Conservation (phyloP, 495 filamentous ascomycete species). For the Neurospora sp. region DNA sequence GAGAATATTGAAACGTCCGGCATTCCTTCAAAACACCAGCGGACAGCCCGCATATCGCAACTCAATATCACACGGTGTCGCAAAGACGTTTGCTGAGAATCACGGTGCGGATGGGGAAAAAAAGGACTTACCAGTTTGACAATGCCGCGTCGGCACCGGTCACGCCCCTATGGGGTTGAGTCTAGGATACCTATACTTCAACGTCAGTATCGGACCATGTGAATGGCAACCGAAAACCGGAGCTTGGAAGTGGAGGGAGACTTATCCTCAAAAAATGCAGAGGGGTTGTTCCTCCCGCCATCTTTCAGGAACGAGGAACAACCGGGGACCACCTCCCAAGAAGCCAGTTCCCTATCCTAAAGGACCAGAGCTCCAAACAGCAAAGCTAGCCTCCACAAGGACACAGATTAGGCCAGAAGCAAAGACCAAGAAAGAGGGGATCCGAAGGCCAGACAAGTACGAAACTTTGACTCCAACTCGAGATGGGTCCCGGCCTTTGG, state of each 20-base stretch:
- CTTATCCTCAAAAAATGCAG: constrained; percentile 53
- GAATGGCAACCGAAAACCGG: neutral
- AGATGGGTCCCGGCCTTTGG: constrained; percentile 67
- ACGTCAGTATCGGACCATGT: neutral
- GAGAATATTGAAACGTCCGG: neutral
- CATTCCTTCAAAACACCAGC: neutral
- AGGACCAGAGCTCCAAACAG: constrained; percentile 6
- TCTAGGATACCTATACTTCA: neutral
- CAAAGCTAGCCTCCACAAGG: constrained; percentile 15
- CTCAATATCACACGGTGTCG: neutral
- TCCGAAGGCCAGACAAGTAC: constrained; percentile 62
- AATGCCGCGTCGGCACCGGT: neutral
- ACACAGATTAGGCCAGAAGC: constrained; percentile 8
- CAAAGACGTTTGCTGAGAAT: neutral
- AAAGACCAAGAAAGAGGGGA: constrained; percentile 9
- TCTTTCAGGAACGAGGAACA: constrained; percentile 28
- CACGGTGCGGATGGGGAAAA: neutral
- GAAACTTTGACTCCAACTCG: constrained; percentile 91
- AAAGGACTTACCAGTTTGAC: neutral
- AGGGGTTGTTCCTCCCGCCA: constrained; percentile 44
- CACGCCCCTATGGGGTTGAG: neutral
- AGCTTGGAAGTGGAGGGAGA: constrained; percentile 18
- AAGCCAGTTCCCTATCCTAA: constrained; percentile 29
- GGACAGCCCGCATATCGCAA: neutral
- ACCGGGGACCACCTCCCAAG: constrained; percentile 31